These are phyloP conservation scores for Verticillium albo-atrum DNA, from an alignment of 2,329 filamentous ascomycete species.

Conservation along the genomic window DNA sequence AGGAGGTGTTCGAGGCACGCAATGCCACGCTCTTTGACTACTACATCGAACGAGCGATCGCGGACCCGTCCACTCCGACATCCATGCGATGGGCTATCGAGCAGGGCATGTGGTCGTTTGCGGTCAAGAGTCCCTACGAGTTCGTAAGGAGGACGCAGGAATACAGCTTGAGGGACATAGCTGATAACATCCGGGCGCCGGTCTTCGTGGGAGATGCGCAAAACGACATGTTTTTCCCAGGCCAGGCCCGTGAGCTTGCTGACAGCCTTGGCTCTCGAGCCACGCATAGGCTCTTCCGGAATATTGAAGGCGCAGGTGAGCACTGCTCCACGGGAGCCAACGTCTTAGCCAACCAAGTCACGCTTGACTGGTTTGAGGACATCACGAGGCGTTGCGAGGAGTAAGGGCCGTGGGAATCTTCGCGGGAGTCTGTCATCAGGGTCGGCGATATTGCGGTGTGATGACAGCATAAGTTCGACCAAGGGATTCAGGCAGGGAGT, in stretches of 20 bases:
- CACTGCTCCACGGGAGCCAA: background rate
- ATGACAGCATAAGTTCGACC: too few species aligned
- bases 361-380: background rate
- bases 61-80: conserved; percentile 16
- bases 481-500: too few species aligned
- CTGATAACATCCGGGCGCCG: conserved; percentile 15
- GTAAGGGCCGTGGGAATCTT: too few species aligned
- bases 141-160: conserved; percentile 13
- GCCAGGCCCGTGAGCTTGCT: conserved; percentile 7
- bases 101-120: conserved; percentile 27
- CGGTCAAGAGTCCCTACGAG: conserved; percentile 20
- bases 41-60: conserved; percentile 1
- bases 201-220: conserved; percentile 15
- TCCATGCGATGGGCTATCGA: conserved; percentile 21
- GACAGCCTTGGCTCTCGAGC: conserved; percentile 11
- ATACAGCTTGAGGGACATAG: conserved; percentile 11
- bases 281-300: background rate
- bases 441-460: too few species aligned
- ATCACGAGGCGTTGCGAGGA: background rate
- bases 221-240: conserved; percentile 12
- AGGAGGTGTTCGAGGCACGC: background rate
- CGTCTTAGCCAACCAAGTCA: background rate
- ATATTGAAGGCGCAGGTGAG: background rate
- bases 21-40: background rate
- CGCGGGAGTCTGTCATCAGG: too few species aligned